phyloP scores from a whole-genome alignment of 1,284 basidiomycete species.

The Boletellus deceptivus region DNA sequence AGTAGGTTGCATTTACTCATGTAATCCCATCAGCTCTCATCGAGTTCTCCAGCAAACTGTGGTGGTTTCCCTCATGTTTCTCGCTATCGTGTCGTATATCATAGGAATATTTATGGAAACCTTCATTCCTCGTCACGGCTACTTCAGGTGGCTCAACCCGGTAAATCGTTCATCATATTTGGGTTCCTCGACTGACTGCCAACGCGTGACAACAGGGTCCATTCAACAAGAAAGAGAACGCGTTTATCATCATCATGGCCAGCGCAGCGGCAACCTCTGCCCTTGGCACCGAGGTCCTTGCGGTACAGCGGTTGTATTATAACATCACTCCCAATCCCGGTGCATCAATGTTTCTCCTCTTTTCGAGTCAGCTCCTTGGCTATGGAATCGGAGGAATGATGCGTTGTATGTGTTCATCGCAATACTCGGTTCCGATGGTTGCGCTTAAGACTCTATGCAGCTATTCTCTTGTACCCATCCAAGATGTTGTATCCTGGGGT shows the following conservation, averaged over 20 bases:
- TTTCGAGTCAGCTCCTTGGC: constrained; percentile 57
- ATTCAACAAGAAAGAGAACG: constrained; percentile 52
- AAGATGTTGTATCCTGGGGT: constrained; percentile 59
- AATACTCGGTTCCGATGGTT: background rate
- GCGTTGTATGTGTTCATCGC: constrained; percentile 31
- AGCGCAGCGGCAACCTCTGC: constrained; percentile 64
- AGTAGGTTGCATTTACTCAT: constrained; percentile 11
- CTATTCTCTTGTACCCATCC: constrained; percentile 61
- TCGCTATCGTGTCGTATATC: constrained; percentile 45
- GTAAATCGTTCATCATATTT: constrained; percentile 27
- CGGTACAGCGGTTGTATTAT: constrained; percentile 57
- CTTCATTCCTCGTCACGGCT: constrained; percentile 46
- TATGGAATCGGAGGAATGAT: constrained; percentile 54
- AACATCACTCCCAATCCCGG: constrained; percentile 53
- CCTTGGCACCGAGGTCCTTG: constrained; percentile 64
- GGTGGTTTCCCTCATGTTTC: constrained; percentile 49
- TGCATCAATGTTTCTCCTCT: constrained; percentile 57
- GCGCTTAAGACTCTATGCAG: constrained; percentile 20
- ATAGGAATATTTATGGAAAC: constrained; percentile 44
- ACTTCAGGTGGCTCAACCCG: constrained; percentile 56
- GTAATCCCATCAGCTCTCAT: background rate
- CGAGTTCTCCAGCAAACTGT: constrained; percentile 41
- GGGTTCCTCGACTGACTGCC: constrained; percentile 24
- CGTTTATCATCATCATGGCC: constrained; percentile 63
- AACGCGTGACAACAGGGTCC: constrained; percentile 12